These are phyloP conservation scores for Colletotrichum tanaceti DNA, from an alignment of 2,329 filamentous ascomycete species.

Conservation along the genomic window DNA sequence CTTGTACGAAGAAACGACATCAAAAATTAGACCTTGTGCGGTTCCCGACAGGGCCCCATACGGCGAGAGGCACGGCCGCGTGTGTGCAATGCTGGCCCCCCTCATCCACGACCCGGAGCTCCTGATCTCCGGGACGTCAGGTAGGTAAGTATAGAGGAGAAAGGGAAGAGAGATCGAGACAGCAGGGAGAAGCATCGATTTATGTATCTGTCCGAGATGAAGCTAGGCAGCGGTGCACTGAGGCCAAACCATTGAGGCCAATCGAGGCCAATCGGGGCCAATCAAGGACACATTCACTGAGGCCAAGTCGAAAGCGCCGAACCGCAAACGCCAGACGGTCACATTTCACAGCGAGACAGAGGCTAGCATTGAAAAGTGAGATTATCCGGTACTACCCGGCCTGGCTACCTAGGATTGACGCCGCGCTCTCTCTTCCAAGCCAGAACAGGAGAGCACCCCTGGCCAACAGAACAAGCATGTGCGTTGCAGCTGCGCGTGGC, in stretches of 20 bases:
- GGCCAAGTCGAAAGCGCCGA: background rate
- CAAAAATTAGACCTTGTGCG: slow-evolving; percentile 20
- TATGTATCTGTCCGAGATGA: background rate
- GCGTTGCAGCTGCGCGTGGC: slow-evolving; percentile 25
- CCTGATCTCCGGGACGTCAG: slow-evolving; percentile 31
- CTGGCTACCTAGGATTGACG: slow-evolving; percentile 38
- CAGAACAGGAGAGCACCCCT: slow-evolving; percentile 24
- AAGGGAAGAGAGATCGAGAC: background rate
- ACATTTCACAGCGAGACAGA: background rate
- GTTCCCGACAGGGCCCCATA: slow-evolving; percentile 15
- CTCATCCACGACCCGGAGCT: slow-evolving; percentile 22
- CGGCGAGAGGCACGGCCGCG: slow-evolving; percentile 27
- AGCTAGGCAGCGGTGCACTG: background rate
- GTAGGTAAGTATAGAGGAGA: slow-evolving; percentile 28
- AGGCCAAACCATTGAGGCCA: slow-evolving; percentile 5
- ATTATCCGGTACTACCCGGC: slow-evolving; percentile 36
- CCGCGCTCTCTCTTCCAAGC: slow-evolving; percentile 30
- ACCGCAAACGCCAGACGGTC: background rate
- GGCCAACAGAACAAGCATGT: slow-evolving; percentile 30
- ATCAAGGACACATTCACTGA: background rate
- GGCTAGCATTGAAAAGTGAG: slow-evolving; percentile 26
- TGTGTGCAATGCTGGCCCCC: slow-evolving; percentile 31
- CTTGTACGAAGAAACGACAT: background rate
- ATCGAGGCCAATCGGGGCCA: too few species aligned
- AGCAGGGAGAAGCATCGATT: too few species aligned